phyloP scores from a whole-genome alignment of 208 protist genomes.

The Angomonas ambiguus region DNA sequence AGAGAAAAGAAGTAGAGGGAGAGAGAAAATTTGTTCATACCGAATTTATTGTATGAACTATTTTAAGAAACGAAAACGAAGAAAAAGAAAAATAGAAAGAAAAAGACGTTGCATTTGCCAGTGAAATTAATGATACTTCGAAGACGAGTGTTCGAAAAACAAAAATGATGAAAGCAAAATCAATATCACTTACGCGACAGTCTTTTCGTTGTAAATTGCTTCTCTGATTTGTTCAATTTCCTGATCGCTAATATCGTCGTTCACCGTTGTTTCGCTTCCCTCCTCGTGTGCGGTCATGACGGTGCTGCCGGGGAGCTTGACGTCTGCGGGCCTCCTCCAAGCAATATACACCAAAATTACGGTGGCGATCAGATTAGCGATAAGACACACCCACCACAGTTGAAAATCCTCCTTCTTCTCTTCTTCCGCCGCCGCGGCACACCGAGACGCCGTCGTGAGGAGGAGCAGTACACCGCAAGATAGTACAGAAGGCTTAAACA shows the following conservation, averaged over 20 bases:
- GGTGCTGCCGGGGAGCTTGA: conserved; percentile 25
- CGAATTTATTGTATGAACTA: too few species aligned
- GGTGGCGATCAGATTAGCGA: conserved; percentile 27
- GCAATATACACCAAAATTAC: conserved; percentile 28
- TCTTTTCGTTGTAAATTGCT: neutral
- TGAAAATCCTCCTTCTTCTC: conserved; percentile 24
- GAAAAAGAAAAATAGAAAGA: conserved; percentile 1
- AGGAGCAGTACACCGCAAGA: too few species aligned
- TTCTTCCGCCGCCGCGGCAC: neutral
- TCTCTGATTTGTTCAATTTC: neutral
- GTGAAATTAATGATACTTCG: neutral
- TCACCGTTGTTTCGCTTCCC: conserved; percentile 5
- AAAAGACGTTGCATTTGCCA: neutral
- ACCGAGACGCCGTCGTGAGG: neutral
- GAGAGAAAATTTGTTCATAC: neutral
- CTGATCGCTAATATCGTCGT: neutral
- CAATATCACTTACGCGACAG: conserved; percentile 1
- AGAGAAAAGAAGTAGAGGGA: conserved; percentile 9
- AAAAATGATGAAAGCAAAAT: neutral
- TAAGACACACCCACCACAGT: conserved; percentile 39
- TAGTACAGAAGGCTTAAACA: too few species aligned
- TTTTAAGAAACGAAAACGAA: too few species aligned
- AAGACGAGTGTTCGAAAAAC: neutral
- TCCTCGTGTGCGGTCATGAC: conserved; percentile 16
- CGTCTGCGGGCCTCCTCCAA: conserved; percentile 26